Evolutionary conservation across 2,329 filamentous ascomycete species (phyloP).

Genomic region (Coleophoma crateriformis): DNA sequence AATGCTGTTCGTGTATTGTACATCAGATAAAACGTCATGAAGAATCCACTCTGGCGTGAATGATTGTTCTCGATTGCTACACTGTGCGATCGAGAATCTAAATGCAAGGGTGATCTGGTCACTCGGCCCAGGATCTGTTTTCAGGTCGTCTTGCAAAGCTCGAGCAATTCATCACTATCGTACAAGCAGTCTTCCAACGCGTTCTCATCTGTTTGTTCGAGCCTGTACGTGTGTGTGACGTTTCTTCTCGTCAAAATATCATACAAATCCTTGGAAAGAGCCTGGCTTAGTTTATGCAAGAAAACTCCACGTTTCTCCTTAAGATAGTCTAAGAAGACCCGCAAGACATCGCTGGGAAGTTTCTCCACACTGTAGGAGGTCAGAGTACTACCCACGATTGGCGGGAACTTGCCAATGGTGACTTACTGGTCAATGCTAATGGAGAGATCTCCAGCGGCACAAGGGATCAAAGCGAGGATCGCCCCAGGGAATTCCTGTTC

Average conservation of each 20-base stretch:
- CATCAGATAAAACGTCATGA: neutral
- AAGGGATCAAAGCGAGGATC: constrained; percentile 1
- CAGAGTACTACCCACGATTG: neutral
- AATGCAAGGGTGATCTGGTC: neutral
- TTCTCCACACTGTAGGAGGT: neutral
- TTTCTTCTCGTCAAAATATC: constrained; percentile 1
- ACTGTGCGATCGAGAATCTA: neutral
- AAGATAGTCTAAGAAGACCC: neutral
- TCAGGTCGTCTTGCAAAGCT: neutral
- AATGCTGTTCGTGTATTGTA: neutral
- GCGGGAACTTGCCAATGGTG: neutral
- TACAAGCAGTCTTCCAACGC: neutral
- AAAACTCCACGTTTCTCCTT: neutral
- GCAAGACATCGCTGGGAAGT: neutral
- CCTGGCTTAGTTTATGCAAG: neutral
- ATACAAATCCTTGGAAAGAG: neutral
- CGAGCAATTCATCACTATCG: neutral
- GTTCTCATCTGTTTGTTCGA: neutral
- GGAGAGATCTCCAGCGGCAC: neutral
- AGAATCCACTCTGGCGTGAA: neutral
- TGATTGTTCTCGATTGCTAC: neutral
- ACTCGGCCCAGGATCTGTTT: neutral
- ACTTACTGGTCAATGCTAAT: constrained; percentile 2
- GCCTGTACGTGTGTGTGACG: neutral
- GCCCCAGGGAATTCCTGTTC: constrained; percentile 1